Evolutionary conservation across 345 rosid species (phyloP).

Genomic region (Luvunga scandens): DNA sequence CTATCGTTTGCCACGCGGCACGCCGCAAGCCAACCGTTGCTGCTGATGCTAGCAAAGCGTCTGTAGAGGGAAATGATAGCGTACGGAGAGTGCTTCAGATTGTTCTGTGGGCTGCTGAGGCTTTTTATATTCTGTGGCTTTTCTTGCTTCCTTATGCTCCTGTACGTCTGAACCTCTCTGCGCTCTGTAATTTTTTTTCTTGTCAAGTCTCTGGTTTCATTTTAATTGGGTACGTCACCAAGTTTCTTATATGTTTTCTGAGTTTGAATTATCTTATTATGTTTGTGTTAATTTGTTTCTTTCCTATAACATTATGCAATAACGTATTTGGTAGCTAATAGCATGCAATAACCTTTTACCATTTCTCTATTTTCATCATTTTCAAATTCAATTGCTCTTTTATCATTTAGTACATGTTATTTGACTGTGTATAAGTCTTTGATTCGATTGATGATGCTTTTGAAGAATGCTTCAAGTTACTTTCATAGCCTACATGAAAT

Average conservation of each 20-base stretch:
- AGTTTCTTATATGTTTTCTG: not conserved
- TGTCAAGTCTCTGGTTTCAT: not conserved
- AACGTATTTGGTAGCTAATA: not conserved
- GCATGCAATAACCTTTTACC: not conserved
- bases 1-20: slow-evolving; percentile 35
- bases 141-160: slow-evolving; percentile 93
- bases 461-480: not conserved
- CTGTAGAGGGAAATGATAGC: slow-evolving; percentile 32
- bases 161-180: slow-evolving; percentile 28
- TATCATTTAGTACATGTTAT: no score
- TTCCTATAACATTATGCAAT: not conserved
- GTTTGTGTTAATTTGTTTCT: not conserved
- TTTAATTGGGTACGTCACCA: not conserved
- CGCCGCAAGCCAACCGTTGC: slow-evolving; percentile 44
- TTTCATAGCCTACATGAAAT: not conserved
- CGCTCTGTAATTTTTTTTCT: not conserved
- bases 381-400: not conserved
- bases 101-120: slow-evolving; percentile 71
- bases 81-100: slow-evolving; percentile 35
- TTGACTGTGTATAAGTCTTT: no score
- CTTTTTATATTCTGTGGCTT: slow-evolving; percentile 84
- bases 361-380: not conserved
- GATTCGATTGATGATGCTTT: not conserved
- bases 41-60: slow-evolving; percentile 12
- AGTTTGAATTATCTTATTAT: not conserved